Conservation (phyloP, 176 grass and related monocot species). For the Urochloa ruziziensis region DNA sequence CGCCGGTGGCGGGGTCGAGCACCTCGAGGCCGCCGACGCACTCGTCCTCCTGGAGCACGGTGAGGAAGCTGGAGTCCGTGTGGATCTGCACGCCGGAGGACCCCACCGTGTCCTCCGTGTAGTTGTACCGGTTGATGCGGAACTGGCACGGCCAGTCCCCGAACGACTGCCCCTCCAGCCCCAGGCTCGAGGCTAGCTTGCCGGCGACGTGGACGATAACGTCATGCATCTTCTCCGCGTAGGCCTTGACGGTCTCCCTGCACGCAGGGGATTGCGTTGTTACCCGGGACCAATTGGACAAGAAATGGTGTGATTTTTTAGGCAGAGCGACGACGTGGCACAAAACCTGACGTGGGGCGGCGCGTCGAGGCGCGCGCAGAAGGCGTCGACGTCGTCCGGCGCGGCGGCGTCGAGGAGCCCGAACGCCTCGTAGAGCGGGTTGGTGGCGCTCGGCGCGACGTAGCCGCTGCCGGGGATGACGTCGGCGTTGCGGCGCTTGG, state of each 20-base stretch:
- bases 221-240: slow-evolving; percentile 53
- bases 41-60: slow-evolving; percentile 83
- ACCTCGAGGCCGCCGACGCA: slow-evolving; percentile 80
- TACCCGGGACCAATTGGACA: too few relatives aligned
- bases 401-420: slow-evolving; percentile 56
- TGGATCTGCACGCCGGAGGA: slow-evolving; percentile 69
- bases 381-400: slow-evolving; percentile 55
- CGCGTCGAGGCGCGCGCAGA: slow-evolving; percentile 62
- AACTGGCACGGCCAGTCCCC: slow-evolving; percentile 78
- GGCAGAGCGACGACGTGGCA: too few relatives aligned
- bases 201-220: slow-evolving; percentile 49
- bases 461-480: slow-evolving; percentile 74
- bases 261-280: not conserved
- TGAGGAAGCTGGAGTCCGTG: slow-evolving; percentile 79
- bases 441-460: slow-evolving; percentile 43
- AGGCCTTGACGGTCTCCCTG: slow-evolving; percentile 52
- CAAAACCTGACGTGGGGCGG: slow-evolving; percentile 40
- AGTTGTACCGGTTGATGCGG: slow-evolving; percentile 83
- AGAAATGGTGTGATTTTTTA: too few relatives aligned
- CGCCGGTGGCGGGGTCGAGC: slow-evolving; percentile 38
- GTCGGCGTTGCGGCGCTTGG: slow-evolving; percentile 66
- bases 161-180: slow-evolving; percentile 44
- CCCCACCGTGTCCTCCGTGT: slow-evolving; percentile 57
- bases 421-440: slow-evolving; percentile 74
- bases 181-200: slow-evolving; percentile 60